Evolutionary conservation across 148 eudicot genomes (phyloP).

Genomic region (Cornus controversa): DNA sequence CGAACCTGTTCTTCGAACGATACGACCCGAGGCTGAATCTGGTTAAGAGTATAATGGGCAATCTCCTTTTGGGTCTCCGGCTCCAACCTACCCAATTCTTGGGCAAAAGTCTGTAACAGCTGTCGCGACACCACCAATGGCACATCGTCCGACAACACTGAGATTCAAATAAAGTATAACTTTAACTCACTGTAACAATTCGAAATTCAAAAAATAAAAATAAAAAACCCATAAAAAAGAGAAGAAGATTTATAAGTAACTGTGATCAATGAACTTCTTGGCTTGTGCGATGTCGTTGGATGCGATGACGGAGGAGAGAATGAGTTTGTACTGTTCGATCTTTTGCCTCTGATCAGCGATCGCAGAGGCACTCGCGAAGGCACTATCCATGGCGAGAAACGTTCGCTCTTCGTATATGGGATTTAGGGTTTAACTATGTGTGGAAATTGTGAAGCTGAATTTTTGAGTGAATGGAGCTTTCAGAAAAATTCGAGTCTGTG

Average conservation of each 20-base stretch:
- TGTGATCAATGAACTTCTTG: conserved; percentile 79
- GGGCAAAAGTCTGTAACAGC: conserved; percentile 79
- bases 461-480: neutral
- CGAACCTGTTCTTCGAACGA: conserved; percentile 93
- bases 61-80: conserved; percentile 85
- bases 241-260: conserved; percentile 23
- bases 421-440: neutral
- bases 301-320: conserved; percentile 64
- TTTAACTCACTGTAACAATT: neutral
- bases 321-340: conserved; percentile 88
- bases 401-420: neutral
- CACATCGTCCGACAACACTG: conserved; percentile 90
- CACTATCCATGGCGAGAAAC: conserved; percentile 57
- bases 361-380: conserved; percentile 71
- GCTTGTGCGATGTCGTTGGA: conserved; percentile 69
- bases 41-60: conserved; percentile 83
- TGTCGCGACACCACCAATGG: conserved; percentile 92
- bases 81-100: conserved; percentile 72
- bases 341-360: conserved; percentile 88
- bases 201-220: neutral
- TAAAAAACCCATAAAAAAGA: neutral
- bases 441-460: neutral
- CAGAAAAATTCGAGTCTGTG: too few relatives aligned
- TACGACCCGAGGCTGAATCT: conserved; percentile 97
- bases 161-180: conserved; percentile 1